phyloP scores from a whole-genome alignment of 805 yeast genomes.

The Isabelozyma heimii region DNA sequence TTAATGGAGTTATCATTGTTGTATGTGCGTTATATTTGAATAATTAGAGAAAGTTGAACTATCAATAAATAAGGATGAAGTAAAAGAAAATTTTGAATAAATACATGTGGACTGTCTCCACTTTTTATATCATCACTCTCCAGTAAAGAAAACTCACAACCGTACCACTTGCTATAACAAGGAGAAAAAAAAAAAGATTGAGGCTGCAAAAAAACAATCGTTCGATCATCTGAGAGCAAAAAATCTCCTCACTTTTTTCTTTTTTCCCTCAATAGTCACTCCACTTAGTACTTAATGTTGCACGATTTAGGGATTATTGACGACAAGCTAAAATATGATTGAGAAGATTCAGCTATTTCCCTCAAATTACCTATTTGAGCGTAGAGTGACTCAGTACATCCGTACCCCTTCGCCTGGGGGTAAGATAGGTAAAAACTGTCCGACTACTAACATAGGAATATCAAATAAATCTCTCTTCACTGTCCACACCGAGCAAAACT shows the following conservation, averaged over 20 bases:
- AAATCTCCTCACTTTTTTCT: not conserved
- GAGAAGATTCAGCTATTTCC: not conserved
- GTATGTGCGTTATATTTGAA: not conserved
- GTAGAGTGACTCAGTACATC: constrained; percentile 18
- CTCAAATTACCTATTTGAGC: not conserved
- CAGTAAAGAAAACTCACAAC: no score
- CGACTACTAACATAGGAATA: constrained; percentile 79
- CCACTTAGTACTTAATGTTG: not conserved
- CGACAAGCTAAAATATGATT: no score
- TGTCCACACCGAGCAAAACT: constrained; percentile 82
- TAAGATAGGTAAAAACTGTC: constrained; percentile 73
- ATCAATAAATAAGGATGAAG: not conserved
- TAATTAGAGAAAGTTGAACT: not conserved
- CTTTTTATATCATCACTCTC: not conserved
- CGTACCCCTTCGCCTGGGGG: constrained; percentile 31
- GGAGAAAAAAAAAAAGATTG: no score
- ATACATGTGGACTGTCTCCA: not conserved
- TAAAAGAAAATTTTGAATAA: not conserved
- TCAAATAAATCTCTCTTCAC: constrained; percentile 81
- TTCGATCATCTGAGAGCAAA: not conserved
- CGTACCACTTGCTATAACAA: not conserved
- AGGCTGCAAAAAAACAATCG: not conserved
- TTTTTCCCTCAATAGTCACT: not conserved
- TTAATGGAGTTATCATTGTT: constrained; percentile 11
- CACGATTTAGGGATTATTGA: no score